Evolutionary conservation across 352 stramenopile genomes (phyloP).

Genomic region (Phytophthora rubi): DNA sequence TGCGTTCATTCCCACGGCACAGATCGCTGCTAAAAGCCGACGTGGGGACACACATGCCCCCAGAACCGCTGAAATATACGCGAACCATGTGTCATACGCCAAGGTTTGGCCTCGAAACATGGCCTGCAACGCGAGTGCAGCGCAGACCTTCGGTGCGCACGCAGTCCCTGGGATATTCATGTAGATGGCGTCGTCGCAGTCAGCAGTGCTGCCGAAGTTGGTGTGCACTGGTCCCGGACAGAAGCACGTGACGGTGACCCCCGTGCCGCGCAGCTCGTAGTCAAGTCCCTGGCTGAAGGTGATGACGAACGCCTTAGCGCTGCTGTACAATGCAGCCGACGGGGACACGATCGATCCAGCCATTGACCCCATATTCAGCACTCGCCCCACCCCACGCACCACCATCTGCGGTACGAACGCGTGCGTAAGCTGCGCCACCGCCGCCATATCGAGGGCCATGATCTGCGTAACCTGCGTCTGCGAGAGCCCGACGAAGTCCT

Average conservation of each 20-base stretch:
- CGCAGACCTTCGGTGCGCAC: constrained; percentile 50
- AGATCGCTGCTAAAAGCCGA: constrained; percentile 45
- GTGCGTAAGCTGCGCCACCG: constrained; percentile 57
- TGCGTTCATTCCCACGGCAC: constrained; percentile 44
- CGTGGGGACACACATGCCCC: constrained; percentile 43
- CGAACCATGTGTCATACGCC: constrained; percentile 59
- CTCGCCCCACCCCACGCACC: constrained; percentile 60
- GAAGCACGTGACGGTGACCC: constrained; percentile 75
- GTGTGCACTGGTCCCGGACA: constrained; percentile 65
- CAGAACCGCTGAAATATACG: constrained; percentile 38
- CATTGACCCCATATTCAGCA: constrained; percentile 83
- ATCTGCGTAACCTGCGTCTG: constrained; percentile 49
- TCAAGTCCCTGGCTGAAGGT: constrained; percentile 74
- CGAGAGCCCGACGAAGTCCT: constrained; percentile 45
- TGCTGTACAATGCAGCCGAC: constrained; percentile 67
- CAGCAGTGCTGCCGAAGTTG: constrained; percentile 59
- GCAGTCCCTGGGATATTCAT: constrained; percentile 45
- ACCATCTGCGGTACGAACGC: constrained; percentile 73
- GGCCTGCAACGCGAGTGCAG: constrained; percentile 51
- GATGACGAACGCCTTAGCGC: constrained; percentile 70
- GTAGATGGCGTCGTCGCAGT: constrained; percentile 53
- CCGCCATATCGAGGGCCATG: constrained; percentile 65
- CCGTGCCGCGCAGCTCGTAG: constrained; percentile 69
- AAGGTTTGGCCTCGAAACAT: constrained; percentile 61
- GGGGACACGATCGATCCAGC: constrained; percentile 57